Evolutionary conservation across 2,329 filamentous ascomycete species (phyloP).

Genomic region (Cladosporium sp.): DNA sequence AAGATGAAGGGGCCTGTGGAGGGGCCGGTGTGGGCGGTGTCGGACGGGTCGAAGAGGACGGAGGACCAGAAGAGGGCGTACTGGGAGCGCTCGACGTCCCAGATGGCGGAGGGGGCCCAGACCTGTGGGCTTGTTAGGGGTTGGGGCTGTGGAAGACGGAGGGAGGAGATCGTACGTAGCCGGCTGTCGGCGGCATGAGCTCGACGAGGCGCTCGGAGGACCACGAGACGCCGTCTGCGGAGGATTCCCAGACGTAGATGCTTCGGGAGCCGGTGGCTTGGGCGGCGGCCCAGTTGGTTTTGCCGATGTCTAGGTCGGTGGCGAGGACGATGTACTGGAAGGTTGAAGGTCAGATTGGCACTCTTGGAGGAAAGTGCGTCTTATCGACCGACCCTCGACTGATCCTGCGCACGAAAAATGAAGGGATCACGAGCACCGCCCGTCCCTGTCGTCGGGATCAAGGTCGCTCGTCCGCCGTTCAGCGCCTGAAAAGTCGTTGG

Average conservation of each 20-base stretch:
- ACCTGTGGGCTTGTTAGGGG: neutral
- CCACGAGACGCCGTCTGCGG: neutral
- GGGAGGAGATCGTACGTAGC: neutral
- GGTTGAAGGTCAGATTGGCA: too few species aligned
- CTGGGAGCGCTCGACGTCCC: neutral
- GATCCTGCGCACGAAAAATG: neutral
- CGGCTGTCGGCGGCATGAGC: neutral
- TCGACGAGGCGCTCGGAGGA: neutral
- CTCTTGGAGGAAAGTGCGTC: neutral
- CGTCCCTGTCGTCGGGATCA: neutral
- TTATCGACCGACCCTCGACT: neutral
- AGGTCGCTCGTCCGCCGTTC: neutral
- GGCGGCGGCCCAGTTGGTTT: neutral
- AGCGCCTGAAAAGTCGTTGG: neutral
- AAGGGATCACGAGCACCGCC: slow-evolving; percentile 2
- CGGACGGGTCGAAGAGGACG: neutral
- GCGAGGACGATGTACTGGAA: neutral
- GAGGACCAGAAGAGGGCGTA: slow-evolving; percentile 7
- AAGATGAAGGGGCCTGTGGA: neutral
- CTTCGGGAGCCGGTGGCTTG: neutral
- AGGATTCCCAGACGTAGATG: slow-evolving; percentile 4
- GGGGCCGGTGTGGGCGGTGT: neutral
- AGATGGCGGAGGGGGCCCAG: neutral
- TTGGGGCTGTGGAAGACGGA: too few species aligned
- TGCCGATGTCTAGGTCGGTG: neutral